Conservation (phyloP, 2,329 filamentous ascomycete genomes). For the Furcasterigmium furcatum region DNA sequence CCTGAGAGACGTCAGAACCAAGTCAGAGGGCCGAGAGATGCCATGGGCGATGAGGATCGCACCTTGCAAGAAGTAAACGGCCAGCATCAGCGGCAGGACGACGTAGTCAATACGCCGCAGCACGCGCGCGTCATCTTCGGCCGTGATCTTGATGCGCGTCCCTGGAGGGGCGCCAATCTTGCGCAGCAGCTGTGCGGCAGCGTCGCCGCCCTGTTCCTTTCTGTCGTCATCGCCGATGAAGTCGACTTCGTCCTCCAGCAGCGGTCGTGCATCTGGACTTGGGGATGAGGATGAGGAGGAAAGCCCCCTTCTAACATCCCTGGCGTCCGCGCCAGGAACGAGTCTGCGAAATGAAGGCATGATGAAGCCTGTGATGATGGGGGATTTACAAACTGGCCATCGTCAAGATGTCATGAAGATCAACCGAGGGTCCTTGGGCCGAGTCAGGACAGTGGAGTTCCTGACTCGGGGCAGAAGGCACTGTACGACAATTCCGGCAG, state of each 20-base stretch:
- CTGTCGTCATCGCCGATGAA: not conserved
- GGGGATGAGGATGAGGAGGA: not conserved
- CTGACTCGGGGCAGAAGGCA: no score
- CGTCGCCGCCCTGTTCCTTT: constrained; percentile 23
- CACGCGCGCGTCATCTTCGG: constrained; percentile 28
- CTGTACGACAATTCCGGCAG: no score
- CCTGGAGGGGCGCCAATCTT: constrained; percentile 19
- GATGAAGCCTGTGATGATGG: not conserved
- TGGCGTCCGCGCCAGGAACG: not conserved
- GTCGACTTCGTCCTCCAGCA: not conserved
- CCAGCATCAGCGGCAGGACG: constrained; percentile 44
- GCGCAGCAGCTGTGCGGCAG: constrained; percentile 41
- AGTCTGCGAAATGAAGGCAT: not conserved
- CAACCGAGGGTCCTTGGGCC: no score
- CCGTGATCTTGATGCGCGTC: constrained; percentile 22
- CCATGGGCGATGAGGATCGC: no score
- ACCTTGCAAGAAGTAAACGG: constrained; percentile 59
- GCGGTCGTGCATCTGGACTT: not conserved
- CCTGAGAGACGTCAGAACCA: not conserved
- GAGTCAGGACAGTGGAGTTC: no score
- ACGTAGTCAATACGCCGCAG: constrained; percentile 35
- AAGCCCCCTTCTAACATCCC: not conserved
- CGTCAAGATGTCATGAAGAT: no score
- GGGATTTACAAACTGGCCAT: no score
- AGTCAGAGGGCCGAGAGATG: no score